These are phyloP conservation scores for Coelastrella sp. DNA, from an alignment of 139 green algal genomes.

Conservation along the genomic window DNA sequence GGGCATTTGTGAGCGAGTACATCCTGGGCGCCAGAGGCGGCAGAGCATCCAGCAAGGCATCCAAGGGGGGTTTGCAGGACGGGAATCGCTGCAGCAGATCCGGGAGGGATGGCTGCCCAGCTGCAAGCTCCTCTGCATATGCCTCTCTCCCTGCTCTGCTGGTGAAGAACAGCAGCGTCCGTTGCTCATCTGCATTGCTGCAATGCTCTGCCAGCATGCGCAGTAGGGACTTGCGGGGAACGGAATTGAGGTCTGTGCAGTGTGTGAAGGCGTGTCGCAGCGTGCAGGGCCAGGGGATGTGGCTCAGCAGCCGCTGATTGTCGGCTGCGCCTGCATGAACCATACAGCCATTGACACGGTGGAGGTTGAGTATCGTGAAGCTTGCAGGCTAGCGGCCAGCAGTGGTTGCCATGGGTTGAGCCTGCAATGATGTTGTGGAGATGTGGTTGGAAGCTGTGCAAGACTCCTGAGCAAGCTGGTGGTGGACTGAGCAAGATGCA, in stretches of 20 bases:
- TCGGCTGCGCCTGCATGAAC: neutral
- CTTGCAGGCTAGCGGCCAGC: too few species aligned
- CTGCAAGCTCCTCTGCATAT: slow-evolving; percentile 74
- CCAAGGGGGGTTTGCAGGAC: slow-evolving; percentile 82
- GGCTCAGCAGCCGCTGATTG: slow-evolving; percentile 52
- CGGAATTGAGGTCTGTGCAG: slow-evolving; percentile 74
- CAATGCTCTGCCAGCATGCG: slow-evolving; percentile 89
- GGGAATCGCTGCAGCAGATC: slow-evolving; percentile 84
- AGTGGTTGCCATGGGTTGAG: too few species aligned
- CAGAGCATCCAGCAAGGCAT: slow-evolving; percentile 85
- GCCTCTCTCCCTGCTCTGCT: slow-evolving; percentile 63
- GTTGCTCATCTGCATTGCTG: slow-evolving; percentile 70
- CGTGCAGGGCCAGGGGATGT: slow-evolving; percentile 85
- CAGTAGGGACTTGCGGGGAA: slow-evolving; percentile 85
- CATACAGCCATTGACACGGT: neutral
- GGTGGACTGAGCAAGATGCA: too few species aligned
- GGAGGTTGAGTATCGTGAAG: neutral
- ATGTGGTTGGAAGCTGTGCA: too few species aligned
- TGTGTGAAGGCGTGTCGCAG: slow-evolving; percentile 74
- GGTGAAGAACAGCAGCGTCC: slow-evolving; percentile 72
- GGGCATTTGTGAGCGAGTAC: slow-evolving; percentile 89
- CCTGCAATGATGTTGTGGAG: too few species aligned
- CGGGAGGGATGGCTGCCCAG: slow-evolving; percentile 75
- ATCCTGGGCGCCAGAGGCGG: slow-evolving; percentile 79
- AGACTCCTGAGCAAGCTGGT: too few species aligned